Evolutionary conservation across 179 eudicot species (phyloP), one percentile per base, ranked within the genome.

Genomic region (Carnegiea gigantea): DNA sequence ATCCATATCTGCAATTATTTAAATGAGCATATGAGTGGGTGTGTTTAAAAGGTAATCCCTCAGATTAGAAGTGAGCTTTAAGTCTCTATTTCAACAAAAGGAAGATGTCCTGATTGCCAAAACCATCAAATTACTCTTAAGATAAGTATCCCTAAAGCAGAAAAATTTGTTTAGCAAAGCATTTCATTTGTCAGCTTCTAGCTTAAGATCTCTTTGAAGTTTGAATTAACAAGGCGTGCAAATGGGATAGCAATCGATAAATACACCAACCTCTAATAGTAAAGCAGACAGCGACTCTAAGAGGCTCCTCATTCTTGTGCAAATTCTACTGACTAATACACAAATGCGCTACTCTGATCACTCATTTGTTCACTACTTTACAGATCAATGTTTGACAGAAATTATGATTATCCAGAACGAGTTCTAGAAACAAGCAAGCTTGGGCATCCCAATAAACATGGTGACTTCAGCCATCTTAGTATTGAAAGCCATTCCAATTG

Each of bases 1-100:
- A 82, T 92, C 99, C 99, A 95, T 90, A 95, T 88, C 99, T 95
- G 91, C 84, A 77, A 78, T 43, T 44, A 75, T 43, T 60, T 24
- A 17, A 78, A 71, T 44, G 49, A 15, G 73, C 33, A 17, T 30
- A 18, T 74, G 77, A 82, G 64, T 5, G 23, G 43, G 11, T n/a
- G 76, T 33, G 17, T 65, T 28, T 18, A 38, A 60, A 57, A 78
- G 13, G 14, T 62, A 40, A 64, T 43, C 26, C 6, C 18, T 67
- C 36, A 67, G 49, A 44, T 73, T 21, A 44, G 21, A 77, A 68
- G 57, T 73, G 62, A 60, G 51, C 49, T 28, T 64, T 44, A 26
- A 75, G 18, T 38, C 36, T 10, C 71, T 24, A 77, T 67, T 28
- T 72, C 81, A 73, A 75, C 53, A 62, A 46, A 64, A 1, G 28